phyloP scores from a whole-genome alignment of 1,284 basidiomycete species.

The Pyrrhoderma noxium region DNA sequence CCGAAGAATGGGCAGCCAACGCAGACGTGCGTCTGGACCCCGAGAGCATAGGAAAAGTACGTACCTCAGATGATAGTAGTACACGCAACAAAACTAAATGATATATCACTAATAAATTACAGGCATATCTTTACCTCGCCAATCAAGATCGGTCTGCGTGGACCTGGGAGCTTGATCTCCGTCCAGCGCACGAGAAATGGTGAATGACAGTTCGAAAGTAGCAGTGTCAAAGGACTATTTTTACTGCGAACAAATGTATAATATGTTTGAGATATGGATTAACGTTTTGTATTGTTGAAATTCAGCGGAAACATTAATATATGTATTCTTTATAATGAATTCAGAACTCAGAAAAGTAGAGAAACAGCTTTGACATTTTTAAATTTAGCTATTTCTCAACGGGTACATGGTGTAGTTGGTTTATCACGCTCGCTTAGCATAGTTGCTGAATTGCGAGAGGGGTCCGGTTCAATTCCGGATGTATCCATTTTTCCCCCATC shows the following conservation, averaged over 20 bases:
- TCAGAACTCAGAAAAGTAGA: too few relatives aligned
- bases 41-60: conserved; percentile 26
- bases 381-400: too few relatives aligned
- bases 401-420: conserved; percentile 17
- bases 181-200: conserved; percentile 40
- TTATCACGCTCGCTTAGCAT: conserved; percentile 18
- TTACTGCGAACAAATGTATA: too few relatives aligned
- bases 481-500: conserved; percentile 2
- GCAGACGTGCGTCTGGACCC: conserved; percentile 23
- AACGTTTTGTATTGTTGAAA: too few relatives aligned
- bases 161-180: conserved; percentile 64
- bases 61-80: background rate
- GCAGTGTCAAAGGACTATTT: too few relatives aligned
- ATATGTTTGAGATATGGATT: too few relatives aligned
- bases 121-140: conserved; percentile 47
- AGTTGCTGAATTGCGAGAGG: conserved; percentile 5
- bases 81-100: background rate
- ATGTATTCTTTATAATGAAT: too few relatives aligned
- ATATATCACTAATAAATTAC: background rate
- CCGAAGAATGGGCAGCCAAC: conserved; percentile 22
- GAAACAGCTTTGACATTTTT: too few relatives aligned
- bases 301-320: too few relatives aligned
- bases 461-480: conserved; percentile 17
- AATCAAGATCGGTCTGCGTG: conserved; percentile 55
- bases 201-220: too few relatives aligned